Percentiles rank a stretch among this genome's conserved stretches.
These are phyloP conservation scores for Sesbania bispinosa DNA, from an alignment of 306 rosid genomes.

Conservation along the genomic window DNA sequence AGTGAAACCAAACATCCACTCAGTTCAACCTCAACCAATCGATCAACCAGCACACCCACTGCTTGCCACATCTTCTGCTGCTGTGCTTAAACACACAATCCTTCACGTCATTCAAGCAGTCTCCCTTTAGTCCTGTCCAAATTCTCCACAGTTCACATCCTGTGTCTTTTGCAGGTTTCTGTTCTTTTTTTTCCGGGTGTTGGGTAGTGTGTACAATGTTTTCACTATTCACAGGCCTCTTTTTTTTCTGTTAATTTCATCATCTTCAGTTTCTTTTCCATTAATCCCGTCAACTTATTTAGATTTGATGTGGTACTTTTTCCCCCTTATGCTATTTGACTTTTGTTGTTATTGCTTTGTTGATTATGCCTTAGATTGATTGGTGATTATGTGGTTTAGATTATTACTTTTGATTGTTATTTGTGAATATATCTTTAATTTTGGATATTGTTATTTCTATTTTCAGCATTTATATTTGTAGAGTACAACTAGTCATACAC, in stretches of 20 bases:
- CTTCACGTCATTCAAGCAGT: background rate
- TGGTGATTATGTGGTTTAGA: background rate
- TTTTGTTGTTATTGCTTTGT: background rate
- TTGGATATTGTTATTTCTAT: no score
- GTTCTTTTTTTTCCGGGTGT: background rate
- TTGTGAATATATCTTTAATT: background rate
- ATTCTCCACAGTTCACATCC: background rate
- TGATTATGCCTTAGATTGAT: background rate
- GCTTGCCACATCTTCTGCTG: no score
- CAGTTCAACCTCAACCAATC: no score
- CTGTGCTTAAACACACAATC: no score
- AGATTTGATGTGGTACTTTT: background rate
- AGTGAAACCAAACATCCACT: no score
- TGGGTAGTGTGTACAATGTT: no score
- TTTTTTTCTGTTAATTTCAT: background rate
- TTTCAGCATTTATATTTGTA: background rate
- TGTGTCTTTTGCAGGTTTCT: no score
- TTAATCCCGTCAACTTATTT: background rate
- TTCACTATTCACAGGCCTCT: background rate
- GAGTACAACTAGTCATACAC: background rate
- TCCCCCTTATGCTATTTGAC: background rate
- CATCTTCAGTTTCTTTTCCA: background rate
- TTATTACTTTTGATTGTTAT: background rate
- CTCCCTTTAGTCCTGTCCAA: background rate
- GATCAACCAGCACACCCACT: no score